Percentiles rank a stretch among this genome's conserved stretches.
Evolutionary conservation across 441 rosid genomes (phyloP).

Genomic region (Bocquillonia castaneifolia): DNA sequence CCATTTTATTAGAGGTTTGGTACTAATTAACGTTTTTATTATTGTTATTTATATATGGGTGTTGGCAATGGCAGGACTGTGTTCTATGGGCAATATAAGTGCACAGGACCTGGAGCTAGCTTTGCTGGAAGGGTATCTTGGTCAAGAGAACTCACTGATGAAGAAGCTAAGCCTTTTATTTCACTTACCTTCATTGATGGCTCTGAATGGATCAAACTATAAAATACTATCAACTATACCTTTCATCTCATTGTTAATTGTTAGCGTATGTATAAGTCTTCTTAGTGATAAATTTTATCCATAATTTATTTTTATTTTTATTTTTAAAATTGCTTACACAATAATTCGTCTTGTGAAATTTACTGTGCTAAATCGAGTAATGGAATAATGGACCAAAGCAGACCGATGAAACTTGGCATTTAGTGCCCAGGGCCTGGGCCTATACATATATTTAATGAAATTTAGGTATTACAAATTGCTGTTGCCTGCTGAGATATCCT

Average conservation of each 20-base stretch:
- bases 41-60: neutral
- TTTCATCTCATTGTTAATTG: neutral
- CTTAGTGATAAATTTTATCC: neutral
- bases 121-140: conserved; percentile 92
- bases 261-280: conserved; percentile 12
- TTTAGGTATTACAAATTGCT: too few species aligned
- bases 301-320: neutral
- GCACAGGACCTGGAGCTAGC: conserved; percentile 81
- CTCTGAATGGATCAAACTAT: conserved; percentile 72
- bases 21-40: conserved; percentile 18
- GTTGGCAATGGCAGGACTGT: conserved; percentile 96
- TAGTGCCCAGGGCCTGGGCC: neutral
- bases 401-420: neutral
- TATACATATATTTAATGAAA: too few species aligned
- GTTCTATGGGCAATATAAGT: conserved; percentile 91
- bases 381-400: neutral
- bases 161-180: conserved; percentile 84
- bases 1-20: neutral
- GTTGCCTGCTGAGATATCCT: too few species aligned
- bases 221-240: neutral
- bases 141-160: conserved; percentile 86
- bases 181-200: conserved; percentile 84
- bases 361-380: neutral
- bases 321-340: neutral
- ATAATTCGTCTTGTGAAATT: neutral